A percentile compares a stretch with the other conserved stretches of the same genome.
Evolutionary conservation across 768 basidiomycete genomes (phyloP).

Genomic region (Suillus plorans): DNA sequence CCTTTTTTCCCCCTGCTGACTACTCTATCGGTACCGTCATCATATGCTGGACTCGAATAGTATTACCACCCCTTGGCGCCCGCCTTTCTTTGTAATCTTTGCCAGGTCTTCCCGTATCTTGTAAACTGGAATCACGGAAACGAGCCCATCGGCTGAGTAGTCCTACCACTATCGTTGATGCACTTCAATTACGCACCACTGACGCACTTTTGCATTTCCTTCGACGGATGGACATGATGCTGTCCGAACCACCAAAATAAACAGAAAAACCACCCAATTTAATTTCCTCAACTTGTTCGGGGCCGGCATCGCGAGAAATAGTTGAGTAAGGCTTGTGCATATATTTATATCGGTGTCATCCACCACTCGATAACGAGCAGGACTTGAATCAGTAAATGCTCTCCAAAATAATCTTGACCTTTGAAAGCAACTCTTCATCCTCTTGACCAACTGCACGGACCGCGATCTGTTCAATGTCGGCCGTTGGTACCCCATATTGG

Average conservation of each 20-base stretch:
- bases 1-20: neutral
- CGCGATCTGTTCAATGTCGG: slow-evolving; percentile 55
- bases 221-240: neutral
- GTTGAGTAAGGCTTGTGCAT: neutral
- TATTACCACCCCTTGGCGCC: neutral
- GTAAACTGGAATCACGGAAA: too few relatives aligned
- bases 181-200: neutral
- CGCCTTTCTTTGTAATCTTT: too few relatives aligned
- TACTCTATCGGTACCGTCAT: neutral
- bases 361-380: neutral
- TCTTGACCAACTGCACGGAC: slow-evolving; percentile 12
- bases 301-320: neutral
- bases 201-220: neutral
- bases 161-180: neutral
- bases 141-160: too few relatives aligned
- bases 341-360: neutral
- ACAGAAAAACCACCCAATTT: neutral
- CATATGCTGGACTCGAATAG: neutral
- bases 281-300: neutral
- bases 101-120: too few relatives aligned
- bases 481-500: slow-evolving; percentile 63
- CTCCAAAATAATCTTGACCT: slow-evolving; percentile 51
- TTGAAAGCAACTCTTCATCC: slow-evolving; percentile 37
- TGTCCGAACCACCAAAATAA: neutral
- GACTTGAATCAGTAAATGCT: slow-evolving; percentile 34